Evolutionary conservation across 192 early-diverging fungal genomes (phyloP), one percentile per base, ranked within the genome.

Genomic region (Entomortierella lignicola): DNA sequence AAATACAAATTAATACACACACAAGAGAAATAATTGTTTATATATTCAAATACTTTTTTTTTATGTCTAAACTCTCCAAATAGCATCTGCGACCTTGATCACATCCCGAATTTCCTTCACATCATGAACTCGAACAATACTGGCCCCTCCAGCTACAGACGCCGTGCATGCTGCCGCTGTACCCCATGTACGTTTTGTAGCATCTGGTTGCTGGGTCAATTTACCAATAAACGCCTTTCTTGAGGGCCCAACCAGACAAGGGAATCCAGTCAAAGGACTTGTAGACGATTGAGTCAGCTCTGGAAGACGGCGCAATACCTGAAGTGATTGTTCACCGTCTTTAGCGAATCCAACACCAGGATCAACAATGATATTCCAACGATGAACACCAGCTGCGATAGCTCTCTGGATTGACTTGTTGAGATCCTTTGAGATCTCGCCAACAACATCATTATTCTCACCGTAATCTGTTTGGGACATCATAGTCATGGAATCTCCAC

Each of bases 331-430:
- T 4, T 88, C 87, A 27, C 84, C 85, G 10, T 91, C 91, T 83
- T 99, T 99, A 32, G 97, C 96, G 86, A 99, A 99, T 1, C 98
- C 98, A 63, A 99, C 89, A 26, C 98, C 98, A 15, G 98, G 98
- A 69, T 99, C 98, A 4, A 97, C 81, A 67, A 97, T 93, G 27
- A 99, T 95, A 81, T 99, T 99, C 98, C 98, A 99, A 13, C 96
- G 87, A 47, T 89, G 86, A 6, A 99, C 89, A 52, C 98, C 98
- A 2, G 86, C 84, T n/a, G 82, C 72, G 23, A 97, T 82, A 1
- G 97, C 95, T 21, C 73, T 81, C 52, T 90, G 74, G 23, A 97
- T 88, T 11, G 87, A 81, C 60, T 83, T 82, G 25, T 85, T 82
- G n/a, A 99, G 86, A 69, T 91, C 91, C 10, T 79, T 70, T 44